A percentile compares a stretch with the other conserved stretches of the same genome.
These are phyloP conservation scores for Phaffia rhodozyma DNA, from an alignment of 1,284 basidiomycete genomes.

Conservation along the genomic window DNA sequence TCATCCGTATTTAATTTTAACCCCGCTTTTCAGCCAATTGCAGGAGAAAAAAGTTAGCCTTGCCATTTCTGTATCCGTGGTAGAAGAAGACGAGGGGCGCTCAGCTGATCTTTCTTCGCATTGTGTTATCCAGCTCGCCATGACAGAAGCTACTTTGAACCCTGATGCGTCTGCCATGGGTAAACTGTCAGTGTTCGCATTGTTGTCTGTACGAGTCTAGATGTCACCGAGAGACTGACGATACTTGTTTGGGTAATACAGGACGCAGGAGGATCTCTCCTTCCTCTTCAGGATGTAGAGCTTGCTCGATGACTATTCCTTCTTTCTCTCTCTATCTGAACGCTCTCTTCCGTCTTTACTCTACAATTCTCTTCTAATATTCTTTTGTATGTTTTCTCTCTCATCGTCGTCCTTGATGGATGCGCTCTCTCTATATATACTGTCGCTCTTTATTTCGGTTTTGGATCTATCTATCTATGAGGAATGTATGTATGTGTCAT, in stretches of 20 bases:
- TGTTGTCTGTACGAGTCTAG: background rate
- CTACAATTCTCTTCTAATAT: too few species aligned
- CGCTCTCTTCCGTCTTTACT: background rate
- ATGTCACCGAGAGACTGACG: background rate
- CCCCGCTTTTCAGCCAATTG: constrained; percentile 44
- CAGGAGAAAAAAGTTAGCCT: constrained; percentile 68
- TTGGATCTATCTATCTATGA: too few species aligned
- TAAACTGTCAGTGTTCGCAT: constrained; percentile 2
- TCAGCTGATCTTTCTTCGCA: background rate
- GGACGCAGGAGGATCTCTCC: constrained; percentile 16
- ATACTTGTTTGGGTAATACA: background rate
- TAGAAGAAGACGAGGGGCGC: constrained; percentile 46
- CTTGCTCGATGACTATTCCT: too few species aligned
- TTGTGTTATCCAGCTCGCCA: constrained; percentile 28
- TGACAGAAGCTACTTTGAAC: constrained; percentile 20
- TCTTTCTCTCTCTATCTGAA: background rate
- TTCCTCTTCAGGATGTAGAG: constrained; percentile 17
- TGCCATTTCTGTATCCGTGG: constrained; percentile 52
- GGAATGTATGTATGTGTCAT: too few species aligned
- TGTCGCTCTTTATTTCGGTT: too few species aligned
- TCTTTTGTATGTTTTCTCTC: too few species aligned
- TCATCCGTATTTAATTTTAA: background rate
- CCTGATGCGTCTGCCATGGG: constrained; percentile 11
- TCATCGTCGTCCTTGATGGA: too few species aligned
- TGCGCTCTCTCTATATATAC: too few species aligned